A percentile compares a stretch with the other conserved stretches of the same genome.
These are phyloP conservation scores for Nothomitra cinnamomea DNA, from an alignment of 2,329 filamentous ascomycete genomes.

Conservation along the genomic window DNA sequence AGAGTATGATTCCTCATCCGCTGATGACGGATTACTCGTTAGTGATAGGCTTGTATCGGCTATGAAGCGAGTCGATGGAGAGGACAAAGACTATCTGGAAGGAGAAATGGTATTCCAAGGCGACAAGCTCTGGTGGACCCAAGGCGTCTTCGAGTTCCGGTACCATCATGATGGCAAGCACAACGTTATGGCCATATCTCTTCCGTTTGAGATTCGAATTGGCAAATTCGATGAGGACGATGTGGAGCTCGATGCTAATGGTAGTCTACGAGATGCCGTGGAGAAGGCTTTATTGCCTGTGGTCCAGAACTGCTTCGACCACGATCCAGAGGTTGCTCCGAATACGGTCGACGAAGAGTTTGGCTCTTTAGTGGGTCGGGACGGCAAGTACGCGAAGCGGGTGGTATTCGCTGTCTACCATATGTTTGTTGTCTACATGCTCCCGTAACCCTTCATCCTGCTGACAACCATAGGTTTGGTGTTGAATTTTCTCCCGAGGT, in stretches of 20 bases:
- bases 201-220: constrained; percentile 83
- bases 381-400: constrained; percentile 74
- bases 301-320: constrained; percentile 82
- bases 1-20: constrained; percentile 56
- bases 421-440: constrained; percentile 43
- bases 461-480: constrained; percentile 44
- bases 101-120: constrained; percentile 80
- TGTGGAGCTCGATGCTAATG: constrained; percentile 40
- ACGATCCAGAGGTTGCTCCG: constrained; percentile 80
- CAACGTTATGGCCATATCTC: constrained; percentile 83
- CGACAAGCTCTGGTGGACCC: constrained; percentile 94
- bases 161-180: constrained; percentile 92
- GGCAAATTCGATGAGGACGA: constrained; percentile 62
- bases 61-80: constrained; percentile 26
- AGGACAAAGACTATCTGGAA: constrained; percentile 42
- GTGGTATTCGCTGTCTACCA: constrained; percentile 89
- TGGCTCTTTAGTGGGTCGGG: constrained; percentile 67
- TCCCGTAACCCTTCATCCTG: constrained; percentile 3
- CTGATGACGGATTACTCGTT: constrained; percentile 59
- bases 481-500: constrained; percentile 90
- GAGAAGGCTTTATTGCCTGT: constrained; percentile 66
- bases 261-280: constrained; percentile 48
- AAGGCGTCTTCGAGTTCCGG: constrained; percentile 89
- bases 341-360: constrained; percentile 64
- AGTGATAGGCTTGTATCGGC: constrained; percentile 43